Conservation (phyloP, 2,329 filamentous ascomycete genomes). For the Fusarium multiceps region DNA sequence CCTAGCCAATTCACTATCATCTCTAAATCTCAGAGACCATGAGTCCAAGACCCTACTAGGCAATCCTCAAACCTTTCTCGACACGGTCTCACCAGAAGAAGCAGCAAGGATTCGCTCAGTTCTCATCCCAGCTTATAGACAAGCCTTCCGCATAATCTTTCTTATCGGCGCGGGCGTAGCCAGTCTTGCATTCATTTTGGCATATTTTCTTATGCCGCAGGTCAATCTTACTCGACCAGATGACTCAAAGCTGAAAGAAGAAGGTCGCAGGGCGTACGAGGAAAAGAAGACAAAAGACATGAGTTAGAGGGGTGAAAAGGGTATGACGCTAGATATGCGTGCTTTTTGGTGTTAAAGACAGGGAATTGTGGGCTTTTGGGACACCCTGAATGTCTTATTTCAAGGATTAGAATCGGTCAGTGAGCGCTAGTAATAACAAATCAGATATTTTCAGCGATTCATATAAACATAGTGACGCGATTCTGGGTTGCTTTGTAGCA, state of each 20-base stretch:
- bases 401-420: not conserved
- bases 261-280: slow-evolving; percentile 44
- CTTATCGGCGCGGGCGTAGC: slow-evolving; percentile 52
- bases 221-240: slow-evolving; percentile 53
- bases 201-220: slow-evolving; percentile 55
- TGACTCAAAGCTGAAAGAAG: slow-evolving; percentile 52
- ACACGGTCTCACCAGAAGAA: slow-evolving; percentile 44
- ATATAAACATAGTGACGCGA: not conserved
- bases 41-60: slow-evolving; percentile 46
- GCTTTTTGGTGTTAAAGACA: not conserved
- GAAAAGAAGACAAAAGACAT: slow-evolving; percentile 12
- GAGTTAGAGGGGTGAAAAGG: not conserved
- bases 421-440: not conserved
- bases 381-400: not conserved
- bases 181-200: slow-evolving; percentile 51
- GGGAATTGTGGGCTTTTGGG: not conserved
- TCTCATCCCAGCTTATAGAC: slow-evolving; percentile 52
- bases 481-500: not conserved
- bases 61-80: slow-evolving; percentile 51
- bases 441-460: not conserved
- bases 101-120: slow-evolving; percentile 47
- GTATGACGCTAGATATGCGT: not conserved
- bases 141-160: slow-evolving; percentile 55
- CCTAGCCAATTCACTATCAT: slow-evolving; percentile 46
- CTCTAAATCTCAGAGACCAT: slow-evolving; percentile 39